Conservation (phyloP, 805 yeast species). For the Middelhovenomyces tepae region DNA sequence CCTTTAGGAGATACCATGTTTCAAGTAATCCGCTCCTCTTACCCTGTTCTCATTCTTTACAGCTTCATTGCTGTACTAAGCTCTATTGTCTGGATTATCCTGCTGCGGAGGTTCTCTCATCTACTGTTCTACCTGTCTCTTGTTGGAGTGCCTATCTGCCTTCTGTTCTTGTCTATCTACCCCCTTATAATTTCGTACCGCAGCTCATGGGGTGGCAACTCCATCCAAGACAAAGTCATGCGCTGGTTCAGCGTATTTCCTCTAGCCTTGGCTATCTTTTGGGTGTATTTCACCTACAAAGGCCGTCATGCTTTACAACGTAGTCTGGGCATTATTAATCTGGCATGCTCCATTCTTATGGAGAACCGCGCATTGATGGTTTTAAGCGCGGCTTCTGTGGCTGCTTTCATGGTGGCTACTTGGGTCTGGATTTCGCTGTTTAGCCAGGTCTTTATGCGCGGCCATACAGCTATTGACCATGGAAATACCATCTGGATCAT, state of each 20-base stretch:
- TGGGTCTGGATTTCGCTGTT: conserved; percentile 29
- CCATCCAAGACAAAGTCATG: conserved; percentile 25
- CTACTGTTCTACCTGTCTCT: conserved; percentile 20
- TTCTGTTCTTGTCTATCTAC: conserved; percentile 19
- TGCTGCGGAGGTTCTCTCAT: conserved; percentile 20
- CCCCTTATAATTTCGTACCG: conserved; percentile 26
- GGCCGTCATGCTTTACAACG: conserved; percentile 21
- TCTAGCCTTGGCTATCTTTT: conserved; percentile 18
- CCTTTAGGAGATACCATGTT: conserved; percentile 24
- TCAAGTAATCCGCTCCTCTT: conserved; percentile 19
- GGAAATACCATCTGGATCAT: conserved; percentile 18
- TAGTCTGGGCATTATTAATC: conserved; percentile 29
- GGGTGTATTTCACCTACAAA: conserved; percentile 23
- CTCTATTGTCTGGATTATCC: conserved; percentile 22
- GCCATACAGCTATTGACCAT: conserved; percentile 15
- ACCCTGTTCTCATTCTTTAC: conserved; percentile 15
- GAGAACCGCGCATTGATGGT: conserved; percentile 25
- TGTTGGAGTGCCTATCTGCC: conserved; percentile 23
- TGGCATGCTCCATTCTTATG: conserved; percentile 27
- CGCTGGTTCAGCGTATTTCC: conserved; percentile 25
- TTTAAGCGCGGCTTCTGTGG: conserved; percentile 24
- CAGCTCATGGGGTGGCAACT: conserved; percentile 23
- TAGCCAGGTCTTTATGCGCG: conserved; percentile 24
- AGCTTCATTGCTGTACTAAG: conserved; percentile 18
- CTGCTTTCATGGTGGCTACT: conserved; percentile 24